Evolutionary conservation across 768 basidiomycete genomes (phyloP), one percentile per base, ranked within the genome.

Genomic region (Brasilioporus rufonigricans): DNA sequence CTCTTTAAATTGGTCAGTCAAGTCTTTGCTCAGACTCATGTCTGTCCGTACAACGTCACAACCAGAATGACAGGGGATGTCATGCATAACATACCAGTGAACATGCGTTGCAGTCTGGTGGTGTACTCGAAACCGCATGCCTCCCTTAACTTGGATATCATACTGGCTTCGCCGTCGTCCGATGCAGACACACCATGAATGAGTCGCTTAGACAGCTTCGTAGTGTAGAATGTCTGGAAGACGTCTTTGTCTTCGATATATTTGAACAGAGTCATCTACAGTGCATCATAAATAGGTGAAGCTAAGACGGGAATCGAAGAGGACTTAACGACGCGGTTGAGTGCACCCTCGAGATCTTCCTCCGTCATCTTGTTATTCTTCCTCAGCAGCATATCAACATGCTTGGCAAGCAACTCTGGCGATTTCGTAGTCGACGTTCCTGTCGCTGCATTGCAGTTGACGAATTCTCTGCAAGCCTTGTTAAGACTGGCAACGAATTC

Each of bases 211-310:
- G n/a, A n/a, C n/a, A n/a, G n/a, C n/a, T n/a, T n/a, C n/a, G n/a
- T n/a, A n/a, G n/a, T n/a, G n/a, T n/a, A n/a, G n/a, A n/a, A n/a
- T n/a, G n/a, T n/a, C n/a, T n/a, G n/a, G n/a, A n/a, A n/a, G n/a
- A n/a, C n/a, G n/a, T n/a, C n/a, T n/a, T 97, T 97, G 78, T 98
- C 95, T 69, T 95, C 93, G 64, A 98, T 89, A 73, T 96, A 98
- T 70, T 94, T 94, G 89, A 99, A 97, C 45, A 98, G 76, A 14
- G 91, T 80, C 94, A 98, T 97, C 96, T 98, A 66, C 3, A 58
- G 35, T 13, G 27, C 35, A 48, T 50, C 54, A 29, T 68, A 36
- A 63, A 11, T 7, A 13, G 8, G 26, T 29, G 26, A 23, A 29
- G 11, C 44, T 0, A 51, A 21, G 24, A 36, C 35, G 23, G 32